Base-by-base conservation (phyloP, 768 basidiomycete species). In the Auriculariales sp. region DNA sequence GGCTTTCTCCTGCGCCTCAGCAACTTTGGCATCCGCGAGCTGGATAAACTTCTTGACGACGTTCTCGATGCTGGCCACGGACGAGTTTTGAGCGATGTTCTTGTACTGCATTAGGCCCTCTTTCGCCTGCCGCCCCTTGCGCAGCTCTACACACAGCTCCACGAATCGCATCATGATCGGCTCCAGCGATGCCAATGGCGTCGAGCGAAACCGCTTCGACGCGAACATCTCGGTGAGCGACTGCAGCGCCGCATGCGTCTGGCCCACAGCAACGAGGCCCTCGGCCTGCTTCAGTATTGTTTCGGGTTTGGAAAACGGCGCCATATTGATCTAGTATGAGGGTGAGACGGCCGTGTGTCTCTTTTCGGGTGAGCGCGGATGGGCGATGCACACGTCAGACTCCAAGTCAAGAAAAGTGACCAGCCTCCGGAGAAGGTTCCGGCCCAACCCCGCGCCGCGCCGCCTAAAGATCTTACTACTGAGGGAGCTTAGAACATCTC, bases 51-150 rank as follows among this genome's bases (percentile, higher is more conserved):
- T 73, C 54, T 81, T 84, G 60, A 99, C 83, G 59, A 97, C 91
- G 44, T 75, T 71, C 64, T 99, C 94, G 62, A 99, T 93, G 54
- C 85, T 89, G 46, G 76, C 78, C 34, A 97, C 90, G 62, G 78
- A 88, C 19, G 83, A 80, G 58, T 93, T 91, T 61, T 99, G 94
- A 0, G 91, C 91, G 57, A 95, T 91, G 63, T 97, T 97, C 71
- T 95, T 97, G 77, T 89, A 95, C 61, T 90, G 84, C 81, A 94
- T 89, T 45, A 98, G 78, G 22, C 90, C 93, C 61, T 93, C 91
- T 65, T 94, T 92, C 22, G 92, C 93, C 25, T 87, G 83, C 25
- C 90, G 76, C 1, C 92, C 92, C 65, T 93, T 92, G 56, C 90
- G 79, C 75, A 95, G 82, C 53, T 90, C 83, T 53, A 97, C 91